Evolutionary conservation across 805 yeast species (phyloP).

Genomic region (Cyberlindnera galapagoensis): DNA sequence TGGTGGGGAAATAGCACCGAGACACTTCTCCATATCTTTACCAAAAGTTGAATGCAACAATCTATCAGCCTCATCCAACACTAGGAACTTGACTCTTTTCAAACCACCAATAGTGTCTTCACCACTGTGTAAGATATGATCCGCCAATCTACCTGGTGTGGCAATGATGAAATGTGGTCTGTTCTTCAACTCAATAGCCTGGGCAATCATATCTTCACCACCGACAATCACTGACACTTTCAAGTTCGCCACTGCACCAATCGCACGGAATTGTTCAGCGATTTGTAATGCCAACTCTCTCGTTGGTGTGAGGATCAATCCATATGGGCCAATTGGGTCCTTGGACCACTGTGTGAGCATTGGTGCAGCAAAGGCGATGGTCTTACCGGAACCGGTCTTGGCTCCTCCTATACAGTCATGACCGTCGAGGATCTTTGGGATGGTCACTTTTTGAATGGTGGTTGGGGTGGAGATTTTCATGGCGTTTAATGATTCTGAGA

Average conservation of each 20-base stretch:
- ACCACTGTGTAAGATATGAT: conserved; percentile 81
- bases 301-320: conserved; percentile 83
- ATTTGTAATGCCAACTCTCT: conserved; percentile 94
- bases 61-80: conserved; percentile 91
- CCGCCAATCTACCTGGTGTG: conserved; percentile 95
- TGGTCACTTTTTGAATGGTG: conserved; percentile 79
- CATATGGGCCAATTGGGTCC: conserved; percentile 91
- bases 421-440: conserved; percentile 78
- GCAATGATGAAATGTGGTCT: conserved; percentile 94
- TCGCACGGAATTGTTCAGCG: conserved; percentile 91
- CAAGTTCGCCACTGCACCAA: conserved; percentile 86
- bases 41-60: conserved; percentile 79
- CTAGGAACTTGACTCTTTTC: conserved; percentile 71
- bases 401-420: conserved; percentile 98
- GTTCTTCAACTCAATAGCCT: conserved; percentile 71
- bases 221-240: conserved; percentile 84
- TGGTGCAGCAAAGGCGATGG: conserved; percentile 97
- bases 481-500: conserved; percentile 67
- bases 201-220: conserved; percentile 90
- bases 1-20: conserved; percentile 64
- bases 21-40: conserved; percentile 66
- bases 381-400: conserved; percentile 96
- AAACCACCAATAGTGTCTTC: conserved; percentile 81
- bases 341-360: conserved; percentile 92
- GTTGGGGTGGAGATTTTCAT: conserved; percentile 86